Evolutionary conservation across 306 rosid species (phyloP).

Genomic region (Nissolia schottii): DNA sequence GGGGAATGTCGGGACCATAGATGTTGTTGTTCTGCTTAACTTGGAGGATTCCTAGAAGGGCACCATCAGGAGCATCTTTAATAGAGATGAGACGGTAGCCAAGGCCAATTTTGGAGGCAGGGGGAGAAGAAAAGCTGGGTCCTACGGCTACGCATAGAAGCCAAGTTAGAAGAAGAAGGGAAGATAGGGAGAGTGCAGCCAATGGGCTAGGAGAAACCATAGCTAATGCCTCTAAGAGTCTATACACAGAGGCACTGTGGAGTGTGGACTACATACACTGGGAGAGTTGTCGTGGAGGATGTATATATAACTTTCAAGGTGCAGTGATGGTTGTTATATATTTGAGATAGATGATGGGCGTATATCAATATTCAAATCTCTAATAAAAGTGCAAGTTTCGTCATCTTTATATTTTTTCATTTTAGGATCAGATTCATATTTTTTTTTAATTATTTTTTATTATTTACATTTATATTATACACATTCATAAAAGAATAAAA

Average conservation of each 20-base stretch:
- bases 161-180: constrained; percentile 24
- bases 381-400: too few species aligned
- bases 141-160: constrained; percentile 17
- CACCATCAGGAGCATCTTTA: constrained; percentile 55
- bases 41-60: constrained; percentile 57
- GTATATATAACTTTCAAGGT: not conserved
- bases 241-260: not conserved
- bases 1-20: constrained; percentile 75
- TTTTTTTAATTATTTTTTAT: too few species aligned
- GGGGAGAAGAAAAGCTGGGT: constrained; percentile 22
- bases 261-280: not conserved
- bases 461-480: too few species aligned
- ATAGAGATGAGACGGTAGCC: constrained; percentile 78
- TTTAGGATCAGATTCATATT: too few species aligned
- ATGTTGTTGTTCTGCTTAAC: constrained; percentile 48
- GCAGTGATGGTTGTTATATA: not conserved
- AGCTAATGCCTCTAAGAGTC: not conserved
- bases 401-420: too few species aligned
- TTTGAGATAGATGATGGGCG: too few species aligned
- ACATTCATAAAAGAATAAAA: too few species aligned
- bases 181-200: constrained; percentile 7
- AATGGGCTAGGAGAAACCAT: constrained; percentile 14
- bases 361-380: too few species aligned
- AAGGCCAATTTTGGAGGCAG: constrained; percentile 47
- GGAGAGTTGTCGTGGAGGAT: not conserved